Evolutionary conservation across 352 stramenopile genomes (phyloP), one percentile per base, ranked within the genome.

Genomic region (Phytophthora capsici): DNA sequence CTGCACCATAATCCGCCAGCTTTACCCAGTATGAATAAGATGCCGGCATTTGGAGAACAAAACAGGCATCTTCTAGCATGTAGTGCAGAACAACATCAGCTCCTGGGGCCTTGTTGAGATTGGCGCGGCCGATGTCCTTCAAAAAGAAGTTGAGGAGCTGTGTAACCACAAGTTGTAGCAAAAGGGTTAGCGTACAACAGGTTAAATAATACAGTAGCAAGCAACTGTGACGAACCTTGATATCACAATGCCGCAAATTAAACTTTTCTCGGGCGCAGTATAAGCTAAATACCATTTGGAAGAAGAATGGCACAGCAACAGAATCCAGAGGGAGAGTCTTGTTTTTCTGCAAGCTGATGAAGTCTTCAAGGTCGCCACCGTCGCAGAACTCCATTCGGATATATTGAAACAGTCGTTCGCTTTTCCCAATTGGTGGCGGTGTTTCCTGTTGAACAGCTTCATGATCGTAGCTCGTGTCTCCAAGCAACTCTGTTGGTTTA

Each of bases 301-400:
- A 99, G 28, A 99, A 90, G 55, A 99, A 86, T 38, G 88, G 85
- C 7, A 93, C 48, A 12, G 80, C 78, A n/a, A 88, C 80, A 4
- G 68, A 69, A 26, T 71, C 38, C 13, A 90, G 47, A 12, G 83
- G 85, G 38, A 93, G 66, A 34, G 80, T 32, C 75, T 92, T 77
- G 60, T 85, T 63, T 10, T 98, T 66, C 36, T 90, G 74, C 34
- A 95, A 69, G 9, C 90, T 88, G 25, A 99, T 90, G 52, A 97
- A 98, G 38, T 98, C 84, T 80, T 99, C 97, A 9, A 98, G 69
- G 74, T 99, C 97, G 13, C 97, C 97, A 38, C 95, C 83, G 46
- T 94, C 82, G 71, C 97, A 99, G 12, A 99, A 94, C 69, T 99
- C 98, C 97, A 99, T 99, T 20, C 91, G 84, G 57, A 99, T 99